Evolutionary conservation across 2,329 filamentous ascomycete species (phyloP).

Genomic region (Eurotiales sp.): DNA sequence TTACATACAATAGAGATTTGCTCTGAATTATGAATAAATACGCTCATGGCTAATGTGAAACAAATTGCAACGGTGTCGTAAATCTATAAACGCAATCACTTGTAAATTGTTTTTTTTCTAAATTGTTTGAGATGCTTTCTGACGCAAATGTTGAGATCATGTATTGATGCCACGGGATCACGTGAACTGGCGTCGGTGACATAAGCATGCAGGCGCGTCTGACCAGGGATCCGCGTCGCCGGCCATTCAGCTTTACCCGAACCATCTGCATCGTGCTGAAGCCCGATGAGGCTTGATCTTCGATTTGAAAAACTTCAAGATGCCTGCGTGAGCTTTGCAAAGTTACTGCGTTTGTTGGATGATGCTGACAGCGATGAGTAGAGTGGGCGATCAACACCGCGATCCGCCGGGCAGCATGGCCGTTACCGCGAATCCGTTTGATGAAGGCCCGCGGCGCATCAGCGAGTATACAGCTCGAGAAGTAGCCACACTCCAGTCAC

Average conservation of each 20-base stretch:
- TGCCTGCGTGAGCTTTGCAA: conserved; percentile 48
- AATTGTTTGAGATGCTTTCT: no score
- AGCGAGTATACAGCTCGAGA: conserved; percentile 83
- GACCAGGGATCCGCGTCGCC: conserved; percentile 9
- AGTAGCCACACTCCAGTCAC: conserved; percentile 80
- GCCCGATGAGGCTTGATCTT: neutral
- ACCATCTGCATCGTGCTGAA: neutral
- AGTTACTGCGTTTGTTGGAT: neutral
- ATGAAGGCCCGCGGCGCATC: conserved; percentile 64
- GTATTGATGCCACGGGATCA: neutral
- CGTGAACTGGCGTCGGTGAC: conserved; percentile 16
- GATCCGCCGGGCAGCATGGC: conserved; percentile 26
- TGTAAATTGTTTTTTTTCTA: neutral
- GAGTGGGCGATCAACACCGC: conserved; percentile 67
- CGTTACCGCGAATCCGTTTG: conserved; percentile 69
- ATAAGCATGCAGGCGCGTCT: conserved; percentile 21
- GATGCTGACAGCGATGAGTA: conserved; percentile 31
- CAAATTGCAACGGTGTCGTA: no score
- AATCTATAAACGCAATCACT: no score
- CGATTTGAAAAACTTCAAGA: conserved; percentile 21
- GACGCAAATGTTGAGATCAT: no score
- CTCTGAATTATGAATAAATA: neutral
- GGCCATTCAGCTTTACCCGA: no score
- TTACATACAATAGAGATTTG: neutral
- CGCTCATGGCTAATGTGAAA: no score